Conservation (phyloP, 768 basidiomycete species). For the Hydnomerulius pinastri region DNA sequence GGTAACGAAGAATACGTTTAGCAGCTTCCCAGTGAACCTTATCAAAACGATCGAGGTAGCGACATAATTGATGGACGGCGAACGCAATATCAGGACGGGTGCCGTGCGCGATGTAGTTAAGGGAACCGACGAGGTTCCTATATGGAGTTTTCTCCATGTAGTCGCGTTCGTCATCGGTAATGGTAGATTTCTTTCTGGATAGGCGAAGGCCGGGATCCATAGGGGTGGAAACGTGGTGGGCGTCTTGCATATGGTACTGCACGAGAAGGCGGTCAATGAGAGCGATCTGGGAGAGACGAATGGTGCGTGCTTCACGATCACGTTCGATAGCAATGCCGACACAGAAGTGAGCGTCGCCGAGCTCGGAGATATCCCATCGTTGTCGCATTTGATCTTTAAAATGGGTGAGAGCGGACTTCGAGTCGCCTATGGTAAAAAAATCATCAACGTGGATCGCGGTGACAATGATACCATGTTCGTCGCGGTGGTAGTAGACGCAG, state of each 20-base stretch:
- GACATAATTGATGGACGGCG: conserved; percentile 7
- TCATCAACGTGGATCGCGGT: conserved; percentile 39
- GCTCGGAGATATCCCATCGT: conserved; percentile 35
- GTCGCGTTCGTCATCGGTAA: not conserved
- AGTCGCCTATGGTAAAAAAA: conserved; percentile 20
- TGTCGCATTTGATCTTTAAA: conserved; percentile 30
- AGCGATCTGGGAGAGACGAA: not conserved
- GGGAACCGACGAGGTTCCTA: conserved; percentile 22
- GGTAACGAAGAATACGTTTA: conserved; percentile 16
- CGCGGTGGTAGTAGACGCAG: conserved; percentile 33
- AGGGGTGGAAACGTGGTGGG: conserved; percentile 15
- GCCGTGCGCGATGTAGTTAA: conserved; percentile 20
- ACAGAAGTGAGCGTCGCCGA: conserved; percentile 30
- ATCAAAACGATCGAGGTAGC: conserved; percentile 9
- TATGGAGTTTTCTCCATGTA: conserved; percentile 10
- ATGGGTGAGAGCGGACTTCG: conserved; percentile 5
- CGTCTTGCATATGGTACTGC: conserved; percentile 12
- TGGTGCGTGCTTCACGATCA: conserved; percentile 10
- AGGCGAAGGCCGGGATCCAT: conserved; percentile 20
- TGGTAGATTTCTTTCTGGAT: not conserved
- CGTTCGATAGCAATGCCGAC: conserved; percentile 34
- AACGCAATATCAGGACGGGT: conserved; percentile 8
- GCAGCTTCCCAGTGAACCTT: conserved; percentile 13
- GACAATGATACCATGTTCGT: conserved; percentile 22
- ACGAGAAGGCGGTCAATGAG: conserved; percentile 11